Evolutionary conservation across 2,329 filamentous ascomycete genomes (phyloP).

Genomic region (Colletotrichum siamense): DNA sequence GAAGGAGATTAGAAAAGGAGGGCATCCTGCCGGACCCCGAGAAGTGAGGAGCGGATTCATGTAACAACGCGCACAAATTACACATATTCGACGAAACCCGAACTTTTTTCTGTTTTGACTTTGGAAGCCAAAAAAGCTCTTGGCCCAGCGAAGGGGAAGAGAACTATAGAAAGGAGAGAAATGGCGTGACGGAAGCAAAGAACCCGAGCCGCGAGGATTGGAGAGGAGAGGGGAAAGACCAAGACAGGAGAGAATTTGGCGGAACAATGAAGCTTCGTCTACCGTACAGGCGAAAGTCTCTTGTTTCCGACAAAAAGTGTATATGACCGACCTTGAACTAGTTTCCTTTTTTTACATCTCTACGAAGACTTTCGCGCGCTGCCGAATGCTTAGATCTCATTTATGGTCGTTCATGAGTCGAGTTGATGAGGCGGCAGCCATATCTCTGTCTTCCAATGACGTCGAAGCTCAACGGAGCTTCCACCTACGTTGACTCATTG

Average conservation of each 20-base stretch:
- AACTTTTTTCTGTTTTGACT: background rate
- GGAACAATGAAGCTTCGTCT: conserved; percentile 8
- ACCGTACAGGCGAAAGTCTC: background rate
- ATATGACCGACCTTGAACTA: conserved; percentile 30
- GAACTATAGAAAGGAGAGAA: conserved; percentile 2
- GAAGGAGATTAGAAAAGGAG: conserved; percentile 93
- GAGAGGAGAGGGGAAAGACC: background rate
- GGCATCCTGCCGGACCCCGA: conserved; percentile 86
- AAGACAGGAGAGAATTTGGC: conserved; percentile 18
- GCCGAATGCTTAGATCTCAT: conserved; percentile 18
- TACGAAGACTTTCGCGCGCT: conserved; percentile 25
- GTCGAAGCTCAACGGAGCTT: background rate
- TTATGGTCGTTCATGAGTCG: too few relatives aligned
- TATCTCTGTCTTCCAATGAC: background rate
- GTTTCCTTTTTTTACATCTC: conserved; percentile 26
- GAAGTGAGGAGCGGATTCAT: conserved; percentile 59
- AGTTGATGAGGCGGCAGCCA: background rate
- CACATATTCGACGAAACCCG: background rate
- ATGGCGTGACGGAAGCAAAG: conserved; percentile 15
- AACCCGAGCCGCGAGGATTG: conserved; percentile 10
- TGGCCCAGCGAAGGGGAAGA: background rate
- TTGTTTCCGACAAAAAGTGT: conserved; percentile 27
- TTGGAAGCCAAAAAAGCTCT: background rate
- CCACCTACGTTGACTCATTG: background rate
- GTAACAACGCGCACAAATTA: background rate